Evolutionary conservation across 345 rosid genomes (phyloP).

Genomic region (Populus deltoides): DNA sequence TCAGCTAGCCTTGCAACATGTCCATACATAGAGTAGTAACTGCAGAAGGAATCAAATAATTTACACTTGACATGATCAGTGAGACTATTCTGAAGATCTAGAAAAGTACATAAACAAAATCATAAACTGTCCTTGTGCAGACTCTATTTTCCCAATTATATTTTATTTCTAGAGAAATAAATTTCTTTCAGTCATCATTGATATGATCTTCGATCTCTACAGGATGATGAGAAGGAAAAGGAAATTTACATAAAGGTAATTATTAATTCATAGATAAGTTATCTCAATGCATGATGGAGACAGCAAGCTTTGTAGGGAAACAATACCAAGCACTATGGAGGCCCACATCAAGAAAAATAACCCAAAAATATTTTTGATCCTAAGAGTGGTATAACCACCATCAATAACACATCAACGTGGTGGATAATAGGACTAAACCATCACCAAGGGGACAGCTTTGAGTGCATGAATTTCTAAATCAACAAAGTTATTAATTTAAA

Average conservation of each 20-base stretch:
- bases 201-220: background rate
- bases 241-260: background rate
- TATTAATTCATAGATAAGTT: background rate
- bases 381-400: background rate
- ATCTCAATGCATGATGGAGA: background rate
- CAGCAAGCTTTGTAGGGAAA: background rate
- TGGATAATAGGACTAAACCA: background rate
- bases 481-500: background rate
- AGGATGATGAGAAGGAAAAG: background rate
- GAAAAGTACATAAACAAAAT: background rate
- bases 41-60: constrained; percentile 23
- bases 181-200: background rate
- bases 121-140: background rate
- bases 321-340: background rate
- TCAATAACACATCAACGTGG: background rate
- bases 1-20: constrained; percentile 91
- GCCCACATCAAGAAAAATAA: background rate
- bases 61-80: background rate
- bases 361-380: background rate
- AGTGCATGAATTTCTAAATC: background rate
- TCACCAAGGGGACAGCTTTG: background rate
- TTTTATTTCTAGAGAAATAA: background rate
- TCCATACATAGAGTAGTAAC: constrained; percentile 97
- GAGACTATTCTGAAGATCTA: background rate
- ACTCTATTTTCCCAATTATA: background rate